Conservation (phyloP, 1,139 yeast genomes). For the Zygotorulaspora mrakii region DNA sequence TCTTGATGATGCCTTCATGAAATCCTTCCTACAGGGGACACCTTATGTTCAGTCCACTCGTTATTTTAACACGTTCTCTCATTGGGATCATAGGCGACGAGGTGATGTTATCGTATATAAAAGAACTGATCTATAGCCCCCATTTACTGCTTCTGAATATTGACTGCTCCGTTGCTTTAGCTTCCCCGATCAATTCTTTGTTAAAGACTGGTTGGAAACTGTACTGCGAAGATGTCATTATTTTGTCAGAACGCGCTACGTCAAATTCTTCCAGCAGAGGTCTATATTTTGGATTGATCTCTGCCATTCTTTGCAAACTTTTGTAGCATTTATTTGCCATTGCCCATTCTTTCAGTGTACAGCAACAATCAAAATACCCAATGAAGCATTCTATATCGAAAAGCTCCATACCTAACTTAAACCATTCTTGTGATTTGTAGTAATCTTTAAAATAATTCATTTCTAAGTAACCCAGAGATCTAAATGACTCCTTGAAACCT, state of each 20-base stretch:
- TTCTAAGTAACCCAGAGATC: conserved; percentile 73
- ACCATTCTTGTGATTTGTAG: conserved; percentile 72
- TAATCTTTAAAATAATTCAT: conserved; percentile 58
- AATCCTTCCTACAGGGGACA: conserved; percentile 40
- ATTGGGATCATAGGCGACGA: conserved; percentile 77
- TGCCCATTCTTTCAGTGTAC: conserved; percentile 26
- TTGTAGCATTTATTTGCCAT: conserved; percentile 29
- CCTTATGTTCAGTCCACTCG: conserved; percentile 49
- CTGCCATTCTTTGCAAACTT: conserved; percentile 13
- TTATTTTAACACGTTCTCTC: conserved; percentile 74
- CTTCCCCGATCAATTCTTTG: conserved; percentile 4
- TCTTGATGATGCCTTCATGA: conserved; percentile 45
- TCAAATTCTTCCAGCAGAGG: conserved; percentile 8
- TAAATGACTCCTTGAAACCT: conserved; percentile 74
- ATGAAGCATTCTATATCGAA: conserved; percentile 57
- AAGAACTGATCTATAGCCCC: conserved; percentile 16
- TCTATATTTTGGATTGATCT: conserved; percentile 12
- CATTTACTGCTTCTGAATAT: conserved; percentile 12
- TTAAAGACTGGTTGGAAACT: conserved; percentile 4
- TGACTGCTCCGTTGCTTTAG: conserved; percentile 2
- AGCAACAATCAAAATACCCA: conserved; percentile 63
- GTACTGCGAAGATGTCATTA: conserved; percentile 9
- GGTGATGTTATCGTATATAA: conserved; percentile 72
- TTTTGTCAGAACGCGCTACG: conserved; percentile 8
- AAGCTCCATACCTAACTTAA: conserved; percentile 70